Conservation (phyloP, 2,329 filamentous ascomycete species). For the Venturia nashicola region DNA sequence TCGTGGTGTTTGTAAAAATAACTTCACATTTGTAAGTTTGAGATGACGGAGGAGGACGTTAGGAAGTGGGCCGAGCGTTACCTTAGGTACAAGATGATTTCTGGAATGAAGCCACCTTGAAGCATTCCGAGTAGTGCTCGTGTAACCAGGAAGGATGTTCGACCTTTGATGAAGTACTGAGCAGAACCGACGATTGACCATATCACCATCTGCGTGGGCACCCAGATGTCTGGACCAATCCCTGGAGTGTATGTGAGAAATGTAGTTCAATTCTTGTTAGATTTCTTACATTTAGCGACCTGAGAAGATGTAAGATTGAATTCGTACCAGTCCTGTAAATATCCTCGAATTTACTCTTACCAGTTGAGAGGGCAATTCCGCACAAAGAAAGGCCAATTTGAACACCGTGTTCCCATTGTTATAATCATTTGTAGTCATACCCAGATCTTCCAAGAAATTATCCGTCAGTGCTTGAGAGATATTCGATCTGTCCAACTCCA, state of each 20-base stretch:
- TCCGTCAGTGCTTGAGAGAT: slow-evolving; percentile 16
- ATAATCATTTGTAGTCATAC: slow-evolving; percentile 17
- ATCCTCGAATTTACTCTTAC: slow-evolving; percentile 8
- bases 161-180: slow-evolving; percentile 26
- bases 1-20: slow-evolving; percentile 28
- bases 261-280: background rate
- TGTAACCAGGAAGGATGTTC: slow-evolving; percentile 29
- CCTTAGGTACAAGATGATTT: slow-evolving; percentile 6
- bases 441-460: slow-evolving; percentile 16
- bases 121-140: slow-evolving; percentile 34
- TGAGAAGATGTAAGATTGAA: background rate
- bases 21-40: slow-evolving; percentile 11
- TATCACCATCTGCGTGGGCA: slow-evolving; percentile 28
- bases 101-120: slow-evolving; percentile 40
- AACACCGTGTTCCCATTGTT: slow-evolving; percentile 17
- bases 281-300: slow-evolving; percentile 11
- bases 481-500: slow-evolving; percentile 30
- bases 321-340: background rate
- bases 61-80: slow-evolving; percentile 12
- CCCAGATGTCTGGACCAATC: slow-evolving; percentile 24
- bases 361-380: slow-evolving; percentile 17
- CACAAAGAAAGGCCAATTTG: slow-evolving; percentile 15
- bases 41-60: slow-evolving; percentile 8
- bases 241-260: background rate
- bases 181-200: slow-evolving; percentile 30